These are phyloP conservation scores for Rhizomucor pusillus DNA, from an alignment of 371 early-diverging fungal genomes.

Conservation along the genomic window DNA sequence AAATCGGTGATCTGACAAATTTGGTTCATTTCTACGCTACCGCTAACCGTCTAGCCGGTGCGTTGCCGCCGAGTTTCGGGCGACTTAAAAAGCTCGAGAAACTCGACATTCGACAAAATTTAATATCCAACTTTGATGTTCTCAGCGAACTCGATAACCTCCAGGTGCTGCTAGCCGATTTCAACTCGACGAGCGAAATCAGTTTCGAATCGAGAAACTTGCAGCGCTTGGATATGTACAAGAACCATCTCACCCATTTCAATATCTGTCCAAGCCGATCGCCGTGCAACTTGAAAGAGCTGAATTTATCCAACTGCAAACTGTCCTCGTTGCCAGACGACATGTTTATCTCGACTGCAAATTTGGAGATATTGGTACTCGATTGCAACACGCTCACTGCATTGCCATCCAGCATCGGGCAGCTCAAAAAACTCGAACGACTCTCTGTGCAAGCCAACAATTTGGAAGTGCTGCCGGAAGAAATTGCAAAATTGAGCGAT, in stretches of 20 bases:
- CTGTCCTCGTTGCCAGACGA: conserved; percentile 65
- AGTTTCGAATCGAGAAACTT: conserved; percentile 41
- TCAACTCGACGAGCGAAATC: conserved; percentile 59
- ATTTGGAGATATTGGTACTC: conserved; percentile 59
- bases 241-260: conserved; percentile 61
- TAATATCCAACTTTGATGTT: conserved; percentile 62
- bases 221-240: conserved; percentile 41
- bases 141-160: conserved; percentile 56
- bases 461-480: conserved; percentile 47
- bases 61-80: conserved; percentile 60
- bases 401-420: conserved; percentile 63
- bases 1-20: conserved; percentile 63
- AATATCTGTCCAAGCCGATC: conserved; percentile 10
- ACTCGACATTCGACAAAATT: conserved; percentile 76
- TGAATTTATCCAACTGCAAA: conserved; percentile 72
- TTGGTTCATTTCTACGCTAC: conserved; percentile 63
- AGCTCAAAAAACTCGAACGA: conserved; percentile 46
- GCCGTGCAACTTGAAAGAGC: conserved; percentile 26
- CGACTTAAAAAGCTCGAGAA: conserved; percentile 60
- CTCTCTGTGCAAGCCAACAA: conserved; percentile 77
- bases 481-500: conserved; percentile 31
- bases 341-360: conserved; percentile 54
- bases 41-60: conserved; percentile 71
- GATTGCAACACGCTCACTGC: conserved; percentile 75
- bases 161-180: conserved; percentile 62